A percentile compares a stretch with the other conserved stretches of the same genome.
phyloP scores from a whole-genome alignment of 83 land plant genomes.

The Picea engelmannii region DNA sequence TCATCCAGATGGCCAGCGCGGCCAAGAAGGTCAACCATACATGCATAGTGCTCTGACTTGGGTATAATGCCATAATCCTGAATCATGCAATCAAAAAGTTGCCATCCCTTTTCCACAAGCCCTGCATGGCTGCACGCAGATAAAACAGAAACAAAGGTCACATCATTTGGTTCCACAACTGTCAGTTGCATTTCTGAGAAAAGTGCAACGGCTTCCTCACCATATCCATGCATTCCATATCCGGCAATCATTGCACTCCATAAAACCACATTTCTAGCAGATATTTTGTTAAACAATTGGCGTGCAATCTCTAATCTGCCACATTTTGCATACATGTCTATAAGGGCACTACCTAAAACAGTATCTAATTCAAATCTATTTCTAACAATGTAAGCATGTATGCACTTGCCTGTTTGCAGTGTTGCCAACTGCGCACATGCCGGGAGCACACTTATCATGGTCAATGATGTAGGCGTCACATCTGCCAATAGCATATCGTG shows the following conservation, averaged over 20 bases:
- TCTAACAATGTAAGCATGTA: conserved; percentile 24
- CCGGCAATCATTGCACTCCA: conserved; percentile 48
- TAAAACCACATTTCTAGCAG: conserved; percentile 19
- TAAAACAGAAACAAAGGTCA: conserved; percentile 48
- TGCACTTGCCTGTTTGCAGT: conserved; percentile 19
- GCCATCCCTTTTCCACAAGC: neutral
- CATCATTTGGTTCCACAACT: conserved; percentile 27
- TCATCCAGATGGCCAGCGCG: neutral
- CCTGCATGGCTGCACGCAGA: conserved; percentile 3
- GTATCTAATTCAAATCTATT: neutral
- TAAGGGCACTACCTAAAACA: conserved; percentile 28
- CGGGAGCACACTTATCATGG: conserved; percentile 42
- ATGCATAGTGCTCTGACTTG: neutral
- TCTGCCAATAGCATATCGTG: conserved; percentile 43
- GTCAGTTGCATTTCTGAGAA: conserved; percentile 55
- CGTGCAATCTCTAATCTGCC: conserved; percentile 25
- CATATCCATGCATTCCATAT: conserved; percentile 32
- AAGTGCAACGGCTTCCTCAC: conserved; percentile 31
- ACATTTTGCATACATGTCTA: conserved; percentile 34
- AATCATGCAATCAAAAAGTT: neutral
- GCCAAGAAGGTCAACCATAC: conserved; percentile 1
- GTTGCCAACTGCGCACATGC: conserved; percentile 43
- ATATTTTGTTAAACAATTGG: conserved; percentile 21
- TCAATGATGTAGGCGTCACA: conserved; percentile 44
- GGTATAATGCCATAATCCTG: neutral